These are phyloP conservation scores for Pythium pyrilobum DNA, from an alignment of 352 stramenopile genomes.

Conservation along the genomic window DNA sequence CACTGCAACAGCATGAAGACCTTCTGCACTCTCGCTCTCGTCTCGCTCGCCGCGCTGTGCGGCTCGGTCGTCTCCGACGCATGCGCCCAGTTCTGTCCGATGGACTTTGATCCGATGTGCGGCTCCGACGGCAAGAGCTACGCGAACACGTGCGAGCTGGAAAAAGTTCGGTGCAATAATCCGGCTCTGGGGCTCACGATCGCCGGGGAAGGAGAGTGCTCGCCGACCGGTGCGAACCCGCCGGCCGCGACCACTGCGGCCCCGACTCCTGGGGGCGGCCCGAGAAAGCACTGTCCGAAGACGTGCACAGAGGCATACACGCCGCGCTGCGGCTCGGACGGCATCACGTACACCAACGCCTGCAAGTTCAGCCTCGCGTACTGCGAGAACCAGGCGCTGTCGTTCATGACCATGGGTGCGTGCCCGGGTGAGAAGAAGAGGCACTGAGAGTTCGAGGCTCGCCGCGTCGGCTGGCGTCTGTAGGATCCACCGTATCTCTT, in stretches of 20 bases:
- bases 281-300: neutral
- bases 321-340: conserved; percentile 16
- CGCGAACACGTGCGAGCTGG: conserved; percentile 34
- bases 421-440: too few species aligned
- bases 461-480: too few species aligned
- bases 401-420: neutral
- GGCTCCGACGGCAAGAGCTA: conserved; percentile 32
- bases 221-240: neutral
- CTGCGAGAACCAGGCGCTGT: conserved; percentile 6
- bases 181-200: conserved; percentile 12
- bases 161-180: conserved; percentile 29
- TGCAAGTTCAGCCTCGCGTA: conserved; percentile 8
- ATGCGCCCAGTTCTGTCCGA: neutral
- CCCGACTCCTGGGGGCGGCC: neutral
- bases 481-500: too few species aligned
- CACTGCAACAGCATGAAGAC: neutral
- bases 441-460: too few species aligned
- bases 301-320: conserved; percentile 5
- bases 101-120: conserved; percentile 4
- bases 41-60: neutral
- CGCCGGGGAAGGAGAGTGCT: conserved; percentile 19
- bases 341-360: conserved; percentile 16
- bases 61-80: neutral
- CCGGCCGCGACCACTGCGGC: neutral
- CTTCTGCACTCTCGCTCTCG: neutral